Evolutionary conservation across 306 rosid genomes (phyloP).

Genomic region (Mucuna pruriens): DNA sequence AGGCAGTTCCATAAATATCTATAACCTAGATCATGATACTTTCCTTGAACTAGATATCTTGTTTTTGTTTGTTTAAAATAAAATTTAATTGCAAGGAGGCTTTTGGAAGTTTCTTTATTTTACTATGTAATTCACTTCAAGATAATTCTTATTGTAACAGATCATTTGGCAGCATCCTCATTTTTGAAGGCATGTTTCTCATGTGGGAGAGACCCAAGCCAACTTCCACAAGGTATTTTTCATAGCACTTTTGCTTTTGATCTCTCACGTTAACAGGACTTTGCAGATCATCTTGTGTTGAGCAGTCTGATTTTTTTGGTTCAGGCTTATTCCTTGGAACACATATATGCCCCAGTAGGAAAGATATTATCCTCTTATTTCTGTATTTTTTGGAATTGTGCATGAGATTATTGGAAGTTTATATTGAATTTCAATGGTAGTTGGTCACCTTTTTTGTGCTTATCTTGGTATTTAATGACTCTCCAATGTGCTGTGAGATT

Average conservation of each 20-base stretch:
- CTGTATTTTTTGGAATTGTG: not conserved
- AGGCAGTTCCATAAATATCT: slow-evolving; percentile 21
- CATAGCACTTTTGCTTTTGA: slow-evolving; percentile 20
- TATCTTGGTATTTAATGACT: slow-evolving; percentile 9
- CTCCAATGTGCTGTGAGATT: not conserved
- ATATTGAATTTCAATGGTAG: not conserved
- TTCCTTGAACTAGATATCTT: not conserved
- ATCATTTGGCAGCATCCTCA: slow-evolving; percentile 54
- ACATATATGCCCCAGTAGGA: not conserved
- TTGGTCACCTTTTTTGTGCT: slow-evolving; percentile 8
- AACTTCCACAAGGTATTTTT: slow-evolving; percentile 71
- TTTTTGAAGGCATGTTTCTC: slow-evolving; percentile 81
- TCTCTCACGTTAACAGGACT: slow-evolving; percentile 31
- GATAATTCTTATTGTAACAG: slow-evolving; percentile 47
- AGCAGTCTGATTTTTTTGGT: not conserved
- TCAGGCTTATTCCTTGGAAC: slow-evolving; percentile 10
- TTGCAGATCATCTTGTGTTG: slow-evolving; percentile 12
- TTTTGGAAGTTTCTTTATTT: slow-evolving; percentile 13
- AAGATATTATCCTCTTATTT: not conserved
- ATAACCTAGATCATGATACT: slow-evolving; percentile 11
- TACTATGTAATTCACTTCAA: no score
- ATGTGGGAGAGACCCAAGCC: slow-evolving; percentile 79
- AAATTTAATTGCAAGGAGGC: not conserved
- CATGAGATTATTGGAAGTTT: slow-evolving; percentile 4
- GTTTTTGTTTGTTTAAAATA: slow-evolving; percentile 7